A percentile compares a stretch with the other conserved stretches of the same genome.
Evolutionary conservation across 257 asterid species (phyloP).

Genomic region (Ehretia macrophylla): DNA sequence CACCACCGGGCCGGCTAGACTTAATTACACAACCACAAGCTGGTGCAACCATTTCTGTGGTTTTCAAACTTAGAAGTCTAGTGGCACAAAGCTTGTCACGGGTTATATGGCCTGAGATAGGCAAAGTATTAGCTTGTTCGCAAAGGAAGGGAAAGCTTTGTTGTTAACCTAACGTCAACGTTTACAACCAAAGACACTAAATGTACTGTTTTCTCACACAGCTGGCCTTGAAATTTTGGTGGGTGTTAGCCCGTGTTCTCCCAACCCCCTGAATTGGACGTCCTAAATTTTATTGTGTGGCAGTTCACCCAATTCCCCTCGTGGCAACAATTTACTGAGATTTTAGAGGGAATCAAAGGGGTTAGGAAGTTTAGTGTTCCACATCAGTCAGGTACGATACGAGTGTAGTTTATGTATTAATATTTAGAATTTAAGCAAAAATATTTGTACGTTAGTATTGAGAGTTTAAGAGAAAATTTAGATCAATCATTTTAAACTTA

Average conservation of each 20-base stretch:
- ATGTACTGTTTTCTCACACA: not conserved
- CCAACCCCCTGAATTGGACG: not conserved
- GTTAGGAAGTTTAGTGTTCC: too few relatives aligned
- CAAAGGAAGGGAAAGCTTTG: not conserved
- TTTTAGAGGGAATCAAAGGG: too few relatives aligned
- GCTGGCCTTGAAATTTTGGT: not conserved
- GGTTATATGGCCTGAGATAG: not conserved
- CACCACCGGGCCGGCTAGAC: too few relatives aligned
- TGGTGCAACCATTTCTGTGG: too few relatives aligned
- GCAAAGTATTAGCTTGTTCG: not conserved
- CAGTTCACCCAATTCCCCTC: not conserved
- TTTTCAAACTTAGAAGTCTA: not conserved
- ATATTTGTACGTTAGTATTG: too few relatives aligned
- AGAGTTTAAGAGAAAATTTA: too few relatives aligned
- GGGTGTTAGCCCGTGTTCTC: not conserved
- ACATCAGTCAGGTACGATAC: too few relatives aligned
- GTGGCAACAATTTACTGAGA: not conserved
- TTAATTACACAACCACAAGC: too few relatives aligned
- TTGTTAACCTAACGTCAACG: slow-evolving; percentile 3
- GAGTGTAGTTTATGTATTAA: too few relatives aligned
- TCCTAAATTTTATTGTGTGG: not conserved
- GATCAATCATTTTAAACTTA: too few relatives aligned
- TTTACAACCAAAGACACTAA: not conserved
- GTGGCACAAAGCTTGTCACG: not conserved
- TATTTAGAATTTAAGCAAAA: too few relatives aligned